phyloP scores from a whole-genome alignment of 169 alveolate species.

The Besnoitia besnoiti region DNA sequence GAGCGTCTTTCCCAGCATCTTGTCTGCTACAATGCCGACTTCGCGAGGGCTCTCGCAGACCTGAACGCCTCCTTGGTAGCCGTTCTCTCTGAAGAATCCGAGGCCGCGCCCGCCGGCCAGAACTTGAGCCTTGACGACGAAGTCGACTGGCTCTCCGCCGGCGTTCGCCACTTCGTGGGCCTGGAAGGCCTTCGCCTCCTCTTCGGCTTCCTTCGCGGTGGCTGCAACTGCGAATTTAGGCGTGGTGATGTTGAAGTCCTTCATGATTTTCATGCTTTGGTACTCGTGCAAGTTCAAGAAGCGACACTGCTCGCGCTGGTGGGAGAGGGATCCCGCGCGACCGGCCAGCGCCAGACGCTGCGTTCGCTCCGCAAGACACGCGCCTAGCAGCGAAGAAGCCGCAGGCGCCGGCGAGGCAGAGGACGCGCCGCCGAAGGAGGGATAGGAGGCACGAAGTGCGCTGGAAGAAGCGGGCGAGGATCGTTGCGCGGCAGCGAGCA shows the following conservation, averaged over 20 bases:
- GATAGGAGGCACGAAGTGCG: not conserved
- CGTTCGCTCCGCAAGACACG: too few species aligned
- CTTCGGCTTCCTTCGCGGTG: conserved; percentile 56
- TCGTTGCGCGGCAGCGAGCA: not conserved
- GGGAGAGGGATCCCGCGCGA: not conserved
- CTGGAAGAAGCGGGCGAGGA: not conserved
- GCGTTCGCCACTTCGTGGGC: not conserved
- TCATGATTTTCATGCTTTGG: conserved; percentile 56
- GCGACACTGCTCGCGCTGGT: conserved; percentile 61
- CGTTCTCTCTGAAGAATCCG: conserved; percentile 73
- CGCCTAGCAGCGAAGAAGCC: not conserved
- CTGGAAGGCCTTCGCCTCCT: conserved; percentile 32
- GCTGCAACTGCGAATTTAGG: conserved; percentile 36
- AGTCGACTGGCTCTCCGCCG: conserved; percentile 13
- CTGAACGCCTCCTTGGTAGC: conserved; percentile 79
- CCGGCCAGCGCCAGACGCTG: not conserved
- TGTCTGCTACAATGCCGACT: conserved; percentile 44
- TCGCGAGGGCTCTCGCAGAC: conserved; percentile 51
- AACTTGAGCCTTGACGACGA: conserved; percentile 72
- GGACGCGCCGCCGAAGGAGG: not conserved
- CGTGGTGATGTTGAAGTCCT: conserved; percentile 1
- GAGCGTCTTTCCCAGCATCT: conserved; percentile 56
- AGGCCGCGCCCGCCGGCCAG: conserved; percentile 79
- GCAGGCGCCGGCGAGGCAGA: not conserved
- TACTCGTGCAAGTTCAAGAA: conserved; percentile 76